Percentiles rank a stretch among this genome's conserved stretches.
These are phyloP conservation scores for Epichloe bromicola DNA, from an alignment of 2,329 filamentous ascomycete species.

Conservation along the genomic window DNA sequence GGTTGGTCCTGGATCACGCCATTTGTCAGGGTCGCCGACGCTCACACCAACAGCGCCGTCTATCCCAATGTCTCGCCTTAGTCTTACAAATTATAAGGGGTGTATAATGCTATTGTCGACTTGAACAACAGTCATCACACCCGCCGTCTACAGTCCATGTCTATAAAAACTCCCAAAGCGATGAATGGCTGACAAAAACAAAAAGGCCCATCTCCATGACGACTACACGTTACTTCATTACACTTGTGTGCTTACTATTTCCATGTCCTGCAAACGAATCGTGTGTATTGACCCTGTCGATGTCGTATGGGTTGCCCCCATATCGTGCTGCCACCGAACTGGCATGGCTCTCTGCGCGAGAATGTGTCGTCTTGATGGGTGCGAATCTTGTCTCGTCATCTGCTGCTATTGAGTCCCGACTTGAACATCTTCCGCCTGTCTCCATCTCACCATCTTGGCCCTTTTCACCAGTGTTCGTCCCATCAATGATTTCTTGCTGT, in stretches of 20 bases:
- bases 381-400: not conserved
- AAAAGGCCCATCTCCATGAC: too few relatives aligned
- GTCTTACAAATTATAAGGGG: not conserved
- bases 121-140: not conserved
- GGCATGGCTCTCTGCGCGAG: not conserved
- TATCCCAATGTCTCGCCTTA: not conserved
- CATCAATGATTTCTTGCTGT: not conserved
- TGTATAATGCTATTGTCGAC: not conserved
- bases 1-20: not conserved
- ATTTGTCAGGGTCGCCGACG: not conserved
- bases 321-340: not conserved
- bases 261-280: not conserved
- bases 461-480: not conserved
- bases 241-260: not conserved
- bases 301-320: conserved; percentile 3
- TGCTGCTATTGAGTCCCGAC: not conserved
- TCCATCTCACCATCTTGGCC: not conserved
- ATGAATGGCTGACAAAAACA: too few relatives aligned
- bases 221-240: not conserved
- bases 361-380: not conserved
- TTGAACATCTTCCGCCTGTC: not conserved
- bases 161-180: too few relatives aligned
- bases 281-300: conserved; percentile 4
- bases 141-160: too few relatives aligned
- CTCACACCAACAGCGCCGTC: not conserved